A percentile compares a stretch with the other conserved stretches of the same genome.
phyloP scores from a whole-genome alignment of 805 yeast species.

The Zygosaccharomyces gambellarensis region DNA sequence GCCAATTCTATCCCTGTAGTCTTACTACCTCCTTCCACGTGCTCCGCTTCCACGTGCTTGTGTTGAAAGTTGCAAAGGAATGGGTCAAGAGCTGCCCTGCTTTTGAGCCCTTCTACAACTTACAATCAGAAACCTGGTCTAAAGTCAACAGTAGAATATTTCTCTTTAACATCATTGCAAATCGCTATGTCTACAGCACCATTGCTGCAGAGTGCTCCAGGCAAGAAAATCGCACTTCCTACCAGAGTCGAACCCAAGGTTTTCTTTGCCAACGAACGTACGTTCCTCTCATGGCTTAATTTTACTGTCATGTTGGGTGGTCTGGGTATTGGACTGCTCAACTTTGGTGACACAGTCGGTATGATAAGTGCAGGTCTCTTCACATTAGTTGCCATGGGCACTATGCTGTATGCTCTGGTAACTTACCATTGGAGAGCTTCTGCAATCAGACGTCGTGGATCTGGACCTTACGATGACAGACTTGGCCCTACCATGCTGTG shows the following conservation, averaged over 20 bases:
- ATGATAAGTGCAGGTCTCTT: slow-evolving; percentile 89
- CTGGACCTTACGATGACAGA: slow-evolving; percentile 99
- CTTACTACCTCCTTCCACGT: not conserved
- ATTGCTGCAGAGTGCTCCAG: slow-evolving; percentile 65
- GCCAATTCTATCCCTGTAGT: too few relatives aligned
- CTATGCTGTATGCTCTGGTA: slow-evolving; percentile 91
- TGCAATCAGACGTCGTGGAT: slow-evolving; percentile 94
- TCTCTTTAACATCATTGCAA: not conserved
- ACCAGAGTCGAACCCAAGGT: slow-evolving; percentile 99
- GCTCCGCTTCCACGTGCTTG: not conserved
- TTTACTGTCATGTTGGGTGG: slow-evolving; percentile 98
- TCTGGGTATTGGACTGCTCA: slow-evolving; percentile 88
- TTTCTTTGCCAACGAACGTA: slow-evolving; percentile 97
- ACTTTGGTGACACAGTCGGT: slow-evolving; percentile 93
- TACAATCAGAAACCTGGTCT: not conserved
- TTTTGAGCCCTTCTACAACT: not conserved
- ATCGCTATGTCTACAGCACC: slow-evolving; percentile 57
- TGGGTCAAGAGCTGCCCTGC: not conserved
- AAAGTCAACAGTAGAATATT: not conserved
- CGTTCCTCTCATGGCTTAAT: slow-evolving; percentile 96
- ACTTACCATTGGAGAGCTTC: slow-evolving; percentile 99
- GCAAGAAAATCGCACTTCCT: slow-evolving; percentile 94
- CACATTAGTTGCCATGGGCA: slow-evolving; percentile 94
- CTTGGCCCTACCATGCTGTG: slow-evolving; percentile 98
- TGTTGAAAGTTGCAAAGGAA: not conserved